phyloP scores from a whole-genome alignment of 2,329 filamentous ascomycete genomes.

The Penicillium sp. region DNA sequence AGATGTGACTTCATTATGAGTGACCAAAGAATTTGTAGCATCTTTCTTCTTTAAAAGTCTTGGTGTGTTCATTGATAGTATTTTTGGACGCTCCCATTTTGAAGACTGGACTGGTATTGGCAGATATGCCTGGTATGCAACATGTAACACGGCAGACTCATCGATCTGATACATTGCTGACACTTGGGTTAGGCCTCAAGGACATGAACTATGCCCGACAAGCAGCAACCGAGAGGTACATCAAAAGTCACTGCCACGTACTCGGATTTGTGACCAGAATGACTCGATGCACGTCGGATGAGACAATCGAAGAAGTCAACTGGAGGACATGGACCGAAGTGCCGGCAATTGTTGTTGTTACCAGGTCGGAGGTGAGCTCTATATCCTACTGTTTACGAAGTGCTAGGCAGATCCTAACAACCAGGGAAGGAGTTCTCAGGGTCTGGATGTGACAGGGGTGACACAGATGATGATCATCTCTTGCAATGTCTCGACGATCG shows the following conservation, averaged over 20 bases:
- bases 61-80: too few species aligned
- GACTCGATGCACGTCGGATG: conserved; percentile 19
- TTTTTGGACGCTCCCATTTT: conserved; percentile 22
- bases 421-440: not conserved
- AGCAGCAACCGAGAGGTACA: conserved; percentile 23
- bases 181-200: conserved; percentile 15
- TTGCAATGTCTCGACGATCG: not conserved
- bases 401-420: not conserved
- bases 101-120: conserved; percentile 21
- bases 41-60: too few species aligned
- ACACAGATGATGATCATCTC: not conserved
- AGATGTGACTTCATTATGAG: too few species aligned
- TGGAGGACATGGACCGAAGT: conserved; percentile 4
- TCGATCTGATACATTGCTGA: not conserved
- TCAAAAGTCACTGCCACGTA: conserved; percentile 23
- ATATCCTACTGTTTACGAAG: not conserved
- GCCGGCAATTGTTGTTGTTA: conserved; percentile 22
- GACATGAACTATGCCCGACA: conserved; percentile 25
- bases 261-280: conserved; percentile 24
- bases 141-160: not conserved
- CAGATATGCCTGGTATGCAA: conserved; percentile 25
- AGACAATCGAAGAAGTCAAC: conserved; percentile 18
- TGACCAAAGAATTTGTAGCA: too few species aligned
- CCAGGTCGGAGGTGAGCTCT: conserved; percentile 18
- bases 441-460: not conserved